phyloP scores from a whole-genome alignment of 768 basidiomycete genomes.

The Tylopilus cervinicoccineus region DNA sequence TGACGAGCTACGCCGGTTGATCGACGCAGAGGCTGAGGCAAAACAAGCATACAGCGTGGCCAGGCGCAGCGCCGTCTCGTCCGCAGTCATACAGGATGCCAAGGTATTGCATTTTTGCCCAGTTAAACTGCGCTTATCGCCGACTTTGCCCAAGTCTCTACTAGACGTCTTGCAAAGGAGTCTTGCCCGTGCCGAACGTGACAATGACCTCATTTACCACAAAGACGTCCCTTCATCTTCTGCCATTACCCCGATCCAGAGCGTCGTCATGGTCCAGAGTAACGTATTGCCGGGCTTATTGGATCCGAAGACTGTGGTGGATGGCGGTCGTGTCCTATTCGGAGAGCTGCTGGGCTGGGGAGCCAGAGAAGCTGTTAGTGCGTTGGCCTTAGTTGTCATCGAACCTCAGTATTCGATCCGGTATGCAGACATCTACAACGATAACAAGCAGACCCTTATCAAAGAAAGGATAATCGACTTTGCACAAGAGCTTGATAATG shows the following conservation, averaged over 20 bases:
- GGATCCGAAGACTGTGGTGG: conserved; percentile 55
- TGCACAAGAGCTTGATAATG: conserved; percentile 59
- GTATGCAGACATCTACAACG: conserved; percentile 74
- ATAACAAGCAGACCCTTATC: conserved; percentile 69
- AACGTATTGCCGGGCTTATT: conserved; percentile 51
- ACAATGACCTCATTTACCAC: conserved; percentile 96
- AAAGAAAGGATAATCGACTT: conserved; percentile 60
- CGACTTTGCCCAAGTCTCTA: conserved; percentile 54
- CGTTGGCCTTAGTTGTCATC: conserved; percentile 23
- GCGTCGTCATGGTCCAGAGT: conserved; percentile 62
- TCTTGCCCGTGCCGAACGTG: conserved; percentile 70
- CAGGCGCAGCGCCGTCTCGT: conserved; percentile 56
- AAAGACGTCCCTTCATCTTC: conserved; percentile 75
- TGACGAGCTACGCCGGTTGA: conserved; percentile 74
- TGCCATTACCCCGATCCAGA: conserved; percentile 59
- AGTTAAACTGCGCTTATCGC: not conserved
- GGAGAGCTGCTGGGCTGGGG: conserved; percentile 79
- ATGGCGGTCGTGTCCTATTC: conserved; percentile 60
- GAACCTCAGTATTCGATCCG: not conserved
- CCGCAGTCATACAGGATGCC: conserved; percentile 69
- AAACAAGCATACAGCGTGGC: conserved; percentile 69
- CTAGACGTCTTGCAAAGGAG: conserved; percentile 66
- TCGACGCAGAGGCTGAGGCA: conserved; percentile 60
- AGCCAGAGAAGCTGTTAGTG: conserved; percentile 85
- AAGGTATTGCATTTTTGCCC: conserved; percentile 45